Evolutionary conservation across 129 eudicot species (phyloP), one percentile per base, ranked within the genome.

Genomic region (Flaveria trinervia): DNA sequence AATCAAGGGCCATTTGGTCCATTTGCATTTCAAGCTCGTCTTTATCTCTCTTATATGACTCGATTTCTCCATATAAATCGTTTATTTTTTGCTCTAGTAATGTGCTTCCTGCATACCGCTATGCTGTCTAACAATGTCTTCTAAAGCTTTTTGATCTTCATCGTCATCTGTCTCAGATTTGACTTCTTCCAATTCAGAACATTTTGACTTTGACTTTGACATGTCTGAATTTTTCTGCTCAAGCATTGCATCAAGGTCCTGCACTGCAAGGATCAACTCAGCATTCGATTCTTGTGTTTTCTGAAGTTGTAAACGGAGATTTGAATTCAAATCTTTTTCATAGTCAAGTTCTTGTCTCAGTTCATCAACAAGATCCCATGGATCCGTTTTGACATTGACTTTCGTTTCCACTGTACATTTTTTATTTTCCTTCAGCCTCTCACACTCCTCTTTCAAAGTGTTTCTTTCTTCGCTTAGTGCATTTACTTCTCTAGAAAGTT

Each of bases 1-100:
- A 91, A 75, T 95, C 99, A 18, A 95, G 89, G 9, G 97, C 92
- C 51, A 95, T 90, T 85, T 95, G 97, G 75, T 95, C 99, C 96
- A 91, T 81, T 82, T 95, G 96, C 88, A 86, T 89, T 83, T 95
- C 95, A 23, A 92, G 77, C 74, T 95, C 99, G 54, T 89, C 93
- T 83, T 79, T 92, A 68, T 95, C 97, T 82, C 94, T 80, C 79
- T 86, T 91, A 62, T 81, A 87, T 14, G 79, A 84, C 81, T 95
- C 95, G 54, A 91, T 80, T 79, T 95, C 99, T 15, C 84, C 62
- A 78, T 87, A 84, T 39, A 95, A 87, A 52, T 92, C 96, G 51
- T 79, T 82, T 80, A 91, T 83, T 82, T 89, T 90, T 79, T 86
- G 96, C 73, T 95, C 99, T 55, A 86, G 84, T 57, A 91, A 77